Evolutionary conservation across 2,329 filamentous ascomycete genomes (phyloP).

Genomic region (Periglandula ipomoeae): DNA sequence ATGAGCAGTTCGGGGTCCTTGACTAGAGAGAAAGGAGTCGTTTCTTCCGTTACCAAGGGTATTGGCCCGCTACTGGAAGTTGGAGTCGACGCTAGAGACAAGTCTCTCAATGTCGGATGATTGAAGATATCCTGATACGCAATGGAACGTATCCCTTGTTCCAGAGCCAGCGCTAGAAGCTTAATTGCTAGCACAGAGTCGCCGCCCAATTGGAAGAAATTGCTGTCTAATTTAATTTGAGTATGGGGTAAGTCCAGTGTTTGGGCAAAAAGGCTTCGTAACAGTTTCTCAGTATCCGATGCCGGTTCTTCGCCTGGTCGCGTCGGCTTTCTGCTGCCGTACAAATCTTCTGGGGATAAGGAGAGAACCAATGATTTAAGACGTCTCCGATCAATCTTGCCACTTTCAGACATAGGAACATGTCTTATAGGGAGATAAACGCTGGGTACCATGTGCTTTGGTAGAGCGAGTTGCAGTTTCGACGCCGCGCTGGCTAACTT

Average conservation of each 20-base stretch:
- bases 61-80: neutral
- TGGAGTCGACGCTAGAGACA: neutral
- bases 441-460: neutral
- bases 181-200: conserved; percentile 37
- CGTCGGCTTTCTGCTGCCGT: neutral
- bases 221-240: conserved; percentile 20
- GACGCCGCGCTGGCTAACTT: neutral
- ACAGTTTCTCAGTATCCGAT: neutral
- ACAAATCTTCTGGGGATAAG: neutral
- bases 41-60: neutral
- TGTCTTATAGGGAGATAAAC: neutral
- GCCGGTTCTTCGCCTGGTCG: neutral
- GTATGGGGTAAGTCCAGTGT: conserved; percentile 16
- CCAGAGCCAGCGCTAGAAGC: conserved; percentile 18
- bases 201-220: conserved; percentile 33
- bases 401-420: neutral
- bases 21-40: neutral
- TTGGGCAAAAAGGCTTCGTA: neutral
- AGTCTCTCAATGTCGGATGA: conserved; percentile 4
- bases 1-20: neutral
- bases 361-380: neutral
- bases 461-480: neutral
- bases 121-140: conserved; percentile 2
- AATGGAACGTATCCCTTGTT: neutral
- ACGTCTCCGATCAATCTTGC: neutral